Conservation (phyloP, 176 grass and related monocot species). For the Saccharum spontaneum region DNA sequence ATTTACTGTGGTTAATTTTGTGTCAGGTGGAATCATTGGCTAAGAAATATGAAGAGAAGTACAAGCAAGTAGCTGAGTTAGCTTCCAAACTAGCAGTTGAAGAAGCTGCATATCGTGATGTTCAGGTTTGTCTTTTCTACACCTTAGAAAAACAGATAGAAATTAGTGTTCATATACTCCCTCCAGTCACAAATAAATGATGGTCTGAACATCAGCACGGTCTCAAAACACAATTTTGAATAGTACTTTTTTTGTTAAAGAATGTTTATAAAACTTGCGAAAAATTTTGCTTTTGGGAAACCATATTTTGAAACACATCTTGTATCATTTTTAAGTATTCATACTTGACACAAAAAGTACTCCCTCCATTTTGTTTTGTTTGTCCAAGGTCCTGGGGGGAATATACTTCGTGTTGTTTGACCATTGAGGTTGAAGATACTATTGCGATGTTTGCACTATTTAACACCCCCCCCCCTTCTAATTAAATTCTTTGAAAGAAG, state of each 20-base stretch:
- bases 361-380: neutral
- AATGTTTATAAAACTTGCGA: neutral
- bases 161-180: neutral
- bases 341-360: neutral
- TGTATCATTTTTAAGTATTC: neutral
- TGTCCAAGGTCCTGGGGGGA: neutral
- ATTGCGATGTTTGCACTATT: no score
- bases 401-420: neutral
- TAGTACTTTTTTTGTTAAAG: neutral
- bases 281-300: neutral
- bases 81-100: conserved; percentile 91
- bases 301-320: neutral
- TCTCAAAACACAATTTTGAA: neutral
- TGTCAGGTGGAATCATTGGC: conserved; percentile 87
- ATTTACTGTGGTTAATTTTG: conserved; percentile 19
- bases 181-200: neutral
- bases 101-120: conserved; percentile 76
- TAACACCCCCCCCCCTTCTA: no score
- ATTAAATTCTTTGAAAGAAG: neutral
- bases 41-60: conserved; percentile 99
- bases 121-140: conserved; percentile 62
- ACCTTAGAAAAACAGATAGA: conserved; percentile 22
- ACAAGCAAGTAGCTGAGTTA: conserved; percentile 95
- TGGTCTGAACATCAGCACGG: neutral
- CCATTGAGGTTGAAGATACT: no score